A percentile compares a stretch with the other conserved stretches of the same genome.
These are phyloP conservation scores for Straminergon stramineum DNA, from an alignment of 225 moss, liverwort and hornwort species.

Conservation along the genomic window DNA sequence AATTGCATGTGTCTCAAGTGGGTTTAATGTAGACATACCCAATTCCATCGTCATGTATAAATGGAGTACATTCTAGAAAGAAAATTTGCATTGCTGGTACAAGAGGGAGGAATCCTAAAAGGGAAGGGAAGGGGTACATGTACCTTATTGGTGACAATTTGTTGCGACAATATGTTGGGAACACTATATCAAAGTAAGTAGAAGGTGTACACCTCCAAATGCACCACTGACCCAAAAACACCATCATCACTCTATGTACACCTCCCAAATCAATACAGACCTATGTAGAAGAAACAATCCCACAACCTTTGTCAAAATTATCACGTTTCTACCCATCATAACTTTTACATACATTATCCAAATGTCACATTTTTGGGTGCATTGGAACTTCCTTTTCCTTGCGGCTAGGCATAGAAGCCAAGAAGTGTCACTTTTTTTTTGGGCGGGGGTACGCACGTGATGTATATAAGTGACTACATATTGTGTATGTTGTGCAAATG, in stretches of 20 bases:
- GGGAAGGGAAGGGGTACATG: fast-evolving
- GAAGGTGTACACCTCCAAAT: not conserved
- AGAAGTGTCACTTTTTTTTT: not conserved
- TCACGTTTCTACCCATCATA: fast-evolving
- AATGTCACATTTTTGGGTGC: fast-evolving
- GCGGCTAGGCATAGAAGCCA: no score
- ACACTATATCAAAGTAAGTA: not conserved
- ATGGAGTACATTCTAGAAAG: not conserved
- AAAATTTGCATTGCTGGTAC: not conserved
- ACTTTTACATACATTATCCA: fast-evolving
- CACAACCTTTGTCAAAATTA: no score
- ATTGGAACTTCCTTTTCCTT: not conserved
- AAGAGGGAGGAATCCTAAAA: not conserved
- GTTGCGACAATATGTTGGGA: fast-evolving
- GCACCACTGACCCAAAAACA: fast-evolving
- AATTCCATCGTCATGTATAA: no score
- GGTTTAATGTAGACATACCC: not conserved
- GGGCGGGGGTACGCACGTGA: not conserved
- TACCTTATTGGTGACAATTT: not conserved
- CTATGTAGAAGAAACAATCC: not conserved
- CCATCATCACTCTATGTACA: not conserved
- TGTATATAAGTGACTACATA: no score
- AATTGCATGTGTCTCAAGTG: not conserved
- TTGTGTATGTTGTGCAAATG: not conserved
- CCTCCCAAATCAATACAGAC: not conserved